phyloP scores from a whole-genome alignment of 1,284 basidiomycete species.

The Fomitopsis pinicola region DNA sequence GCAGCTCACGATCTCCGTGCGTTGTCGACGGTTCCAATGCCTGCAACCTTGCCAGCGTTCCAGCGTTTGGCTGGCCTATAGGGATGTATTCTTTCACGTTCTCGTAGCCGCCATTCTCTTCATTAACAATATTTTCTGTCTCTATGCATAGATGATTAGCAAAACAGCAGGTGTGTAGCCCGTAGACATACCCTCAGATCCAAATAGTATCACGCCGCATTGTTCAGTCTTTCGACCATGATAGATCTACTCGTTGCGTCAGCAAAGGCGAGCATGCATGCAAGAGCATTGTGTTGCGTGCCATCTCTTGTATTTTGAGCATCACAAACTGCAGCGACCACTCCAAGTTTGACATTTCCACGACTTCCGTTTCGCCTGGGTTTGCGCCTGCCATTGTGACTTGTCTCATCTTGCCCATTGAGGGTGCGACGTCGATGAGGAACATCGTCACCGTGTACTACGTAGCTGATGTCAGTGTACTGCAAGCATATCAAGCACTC shows the following conservation, averaged over 20 bases:
- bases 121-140: conserved; percentile 74
- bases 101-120: conserved; percentile 65
- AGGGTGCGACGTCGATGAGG: conserved; percentile 81
- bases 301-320: conserved; percentile 88
- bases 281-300: conserved; percentile 21
- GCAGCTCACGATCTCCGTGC: conserved; percentile 63
- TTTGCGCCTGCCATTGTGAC: conserved; percentile 53
- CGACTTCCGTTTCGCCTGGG: conserved; percentile 44
- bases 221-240: conserved; percentile 89
- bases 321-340: conserved; percentile 84
- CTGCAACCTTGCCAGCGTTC: conserved; percentile 72
- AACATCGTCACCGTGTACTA: conserved; percentile 85
- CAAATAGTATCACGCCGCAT: conserved; percentile 83
- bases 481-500: neutral
- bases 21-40: conserved; percentile 57
- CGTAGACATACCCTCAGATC: conserved; percentile 59
- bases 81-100: conserved; percentile 76
- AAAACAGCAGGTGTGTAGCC: neutral
- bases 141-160: conserved; percentile 31
- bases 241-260: conserved; percentile 60
- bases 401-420: conserved; percentile 68
- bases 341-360: conserved; percentile 72
- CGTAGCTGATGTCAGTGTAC: neutral
- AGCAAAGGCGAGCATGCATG: neutral
- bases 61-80: conserved; percentile 73